A percentile compares a stretch with the other conserved stretches of the same genome.
These are phyloP conservation scores for Sordariomycetes sp. DNA, from an alignment of 2,329 filamentous ascomycete genomes.

Conservation along the genomic window DNA sequence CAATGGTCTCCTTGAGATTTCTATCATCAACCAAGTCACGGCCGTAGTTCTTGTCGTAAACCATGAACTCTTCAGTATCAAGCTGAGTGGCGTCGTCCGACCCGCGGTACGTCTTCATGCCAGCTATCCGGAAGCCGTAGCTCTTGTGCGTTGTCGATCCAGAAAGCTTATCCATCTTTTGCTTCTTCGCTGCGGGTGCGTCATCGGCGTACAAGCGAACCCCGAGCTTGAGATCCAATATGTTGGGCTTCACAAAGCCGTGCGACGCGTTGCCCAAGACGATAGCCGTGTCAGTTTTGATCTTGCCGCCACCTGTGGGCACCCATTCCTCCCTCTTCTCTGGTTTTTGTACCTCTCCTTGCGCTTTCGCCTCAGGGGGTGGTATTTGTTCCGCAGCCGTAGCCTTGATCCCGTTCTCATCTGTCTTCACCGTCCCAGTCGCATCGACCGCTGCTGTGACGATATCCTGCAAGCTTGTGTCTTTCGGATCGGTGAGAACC, in stretches of 20 bases:
- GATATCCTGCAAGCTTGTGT: slow-evolving; percentile 37
- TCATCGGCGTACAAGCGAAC: slow-evolving; percentile 77
- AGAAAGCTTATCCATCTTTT: slow-evolving; percentile 50
- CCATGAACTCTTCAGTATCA: slow-evolving; percentile 44
- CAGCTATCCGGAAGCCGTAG: slow-evolving; percentile 54
- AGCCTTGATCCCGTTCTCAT: slow-evolving; percentile 20
- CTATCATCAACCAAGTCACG: slow-evolving; percentile 39
- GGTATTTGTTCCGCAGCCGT: slow-evolving; percentile 3
- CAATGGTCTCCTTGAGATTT: slow-evolving; percentile 46
- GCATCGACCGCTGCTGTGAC: slow-evolving; percentile 33
- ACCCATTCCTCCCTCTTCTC: slow-evolving; percentile 25
- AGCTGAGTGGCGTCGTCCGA: slow-evolving; percentile 40
- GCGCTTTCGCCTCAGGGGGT: slow-evolving; percentile 6
- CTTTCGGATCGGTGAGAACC: slow-evolving; percentile 49
- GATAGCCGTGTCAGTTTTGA: slow-evolving; percentile 70
- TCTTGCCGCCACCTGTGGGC: slow-evolving; percentile 44
- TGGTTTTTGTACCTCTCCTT: background rate
- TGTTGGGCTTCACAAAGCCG: slow-evolving; percentile 77
- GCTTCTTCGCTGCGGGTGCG: slow-evolving; percentile 48
- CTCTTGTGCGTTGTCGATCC: slow-evolving; percentile 49
- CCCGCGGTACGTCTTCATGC: slow-evolving; percentile 56
- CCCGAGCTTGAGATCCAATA: slow-evolving; percentile 89
- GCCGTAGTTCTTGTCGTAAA: slow-evolving; percentile 57
- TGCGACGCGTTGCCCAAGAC: slow-evolving; percentile 77
- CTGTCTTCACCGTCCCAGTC: slow-evolving; percentile 18